Evolutionary conservation across 352 stramenopile genomes (phyloP).

Genomic region (Phytophthora melonis): DNA sequence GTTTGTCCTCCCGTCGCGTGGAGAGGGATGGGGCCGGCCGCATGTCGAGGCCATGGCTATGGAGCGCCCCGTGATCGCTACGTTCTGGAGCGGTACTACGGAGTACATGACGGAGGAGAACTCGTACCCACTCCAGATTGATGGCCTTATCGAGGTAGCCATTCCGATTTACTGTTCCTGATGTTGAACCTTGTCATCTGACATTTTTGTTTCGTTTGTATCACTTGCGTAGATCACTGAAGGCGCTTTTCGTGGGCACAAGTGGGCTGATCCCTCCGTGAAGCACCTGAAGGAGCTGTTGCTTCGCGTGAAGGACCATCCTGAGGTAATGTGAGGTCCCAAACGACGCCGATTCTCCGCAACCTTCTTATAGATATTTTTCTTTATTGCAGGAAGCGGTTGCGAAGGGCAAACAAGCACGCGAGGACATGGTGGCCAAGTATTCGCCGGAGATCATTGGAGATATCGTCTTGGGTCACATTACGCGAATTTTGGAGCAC

Average conservation of each 20-base stretch:
- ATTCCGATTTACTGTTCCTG: not conserved
- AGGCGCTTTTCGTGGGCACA: conserved; percentile 81
- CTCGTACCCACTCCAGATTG: conserved; percentile 83
- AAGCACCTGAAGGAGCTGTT: conserved; percentile 79
- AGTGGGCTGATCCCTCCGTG: conserved; percentile 88
- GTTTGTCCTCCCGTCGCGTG: conserved; percentile 92
- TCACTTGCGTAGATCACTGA: conserved; percentile 64
- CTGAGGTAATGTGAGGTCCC: conserved; percentile 47
- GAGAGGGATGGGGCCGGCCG: conserved; percentile 94
- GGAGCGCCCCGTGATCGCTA: conserved; percentile 90
- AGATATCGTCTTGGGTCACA: conserved; percentile 67
- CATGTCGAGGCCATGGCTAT: conserved; percentile 96
- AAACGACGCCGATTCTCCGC: not conserved
- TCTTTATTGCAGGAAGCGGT: conserved; percentile 52
- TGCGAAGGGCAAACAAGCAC: conserved; percentile 73
- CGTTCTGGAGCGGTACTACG: conserved; percentile 92
- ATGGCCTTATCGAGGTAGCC: conserved; percentile 80
- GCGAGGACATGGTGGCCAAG: conserved; percentile 84
- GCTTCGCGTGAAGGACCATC: conserved; percentile 59
- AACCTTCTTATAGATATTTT: not conserved
- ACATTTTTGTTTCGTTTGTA: conserved; percentile 6
- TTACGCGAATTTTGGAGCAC: conserved; percentile 67
- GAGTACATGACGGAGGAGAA: conserved; percentile 91
- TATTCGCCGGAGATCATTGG: conserved; percentile 85
- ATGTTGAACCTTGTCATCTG: not conserved